Evolutionary conservation across 768 basidiomycete species (phyloP), one percentile per base, ranked within the genome.

Genomic region (Ramaria rubella): DNA sequence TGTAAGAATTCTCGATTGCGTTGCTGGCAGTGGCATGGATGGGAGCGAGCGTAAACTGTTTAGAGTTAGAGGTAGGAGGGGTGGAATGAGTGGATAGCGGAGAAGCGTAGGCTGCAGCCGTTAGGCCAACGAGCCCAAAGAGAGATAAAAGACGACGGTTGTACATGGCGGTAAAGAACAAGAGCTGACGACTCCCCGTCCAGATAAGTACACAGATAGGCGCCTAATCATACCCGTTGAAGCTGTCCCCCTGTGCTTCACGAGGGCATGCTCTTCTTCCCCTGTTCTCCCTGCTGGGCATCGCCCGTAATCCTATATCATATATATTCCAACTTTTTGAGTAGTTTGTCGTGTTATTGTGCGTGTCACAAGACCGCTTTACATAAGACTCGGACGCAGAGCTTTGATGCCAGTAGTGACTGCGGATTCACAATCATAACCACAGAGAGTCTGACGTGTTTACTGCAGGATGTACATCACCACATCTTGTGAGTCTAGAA

Each of bases 1-100:
- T 92, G 75, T 97, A 98, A n/a, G 90, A 89, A 77, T 94, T 87
- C 74, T 87, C 85, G 68, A 94, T 73, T 56, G 81, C 75, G 51
- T 85, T 83, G 70, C 88, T 83, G 52, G 82, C 79, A 19, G 48
- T 43, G 8, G 34, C 36, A 17, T 44, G 49, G 8, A 60, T n/a
- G 14, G 59, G 59, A 42, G 57, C 59, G 34, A 58, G 56, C 17
- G 27, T 15, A 29, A 60, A 26, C 33, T 33, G 36, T 12, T 49
- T 57, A 17, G 44, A 49, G n/a, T 51, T 42, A 23, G 40, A 49
- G 12, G 42, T 30, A 23, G 49, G 36, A 21, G 23, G 21, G 31
- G 26, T 36, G 31, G 56, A 38, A 56, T 45, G 46, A 24, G 59
- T 60, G 33, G 59, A 50, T 7, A 60, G 59, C 27, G 59, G 59